Percentiles rank a stretch among this genome's conserved stretches.
These are phyloP conservation scores for Phtheirospermum japonicum DNA, from an alignment of 257 asterid genomes.

Conservation along the genomic window DNA sequence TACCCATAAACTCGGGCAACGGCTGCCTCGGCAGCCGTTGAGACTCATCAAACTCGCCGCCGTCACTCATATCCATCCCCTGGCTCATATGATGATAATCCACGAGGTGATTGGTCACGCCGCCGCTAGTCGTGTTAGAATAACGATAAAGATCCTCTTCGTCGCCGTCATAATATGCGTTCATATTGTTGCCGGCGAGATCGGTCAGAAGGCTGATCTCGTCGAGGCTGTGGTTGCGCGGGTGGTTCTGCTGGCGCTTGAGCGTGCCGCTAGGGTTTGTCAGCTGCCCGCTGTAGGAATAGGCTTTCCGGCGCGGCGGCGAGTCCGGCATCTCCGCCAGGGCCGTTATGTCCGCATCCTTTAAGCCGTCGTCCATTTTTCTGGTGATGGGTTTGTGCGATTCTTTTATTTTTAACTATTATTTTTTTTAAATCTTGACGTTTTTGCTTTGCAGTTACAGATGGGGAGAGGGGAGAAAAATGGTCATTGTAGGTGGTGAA, in stretches of 20 bases:
- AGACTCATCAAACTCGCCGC: slow-evolving; percentile 16
- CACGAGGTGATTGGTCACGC: slow-evolving; percentile 23
- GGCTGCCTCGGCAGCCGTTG: slow-evolving; percentile 26
- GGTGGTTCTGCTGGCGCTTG: slow-evolving; percentile 39
- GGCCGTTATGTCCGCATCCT: slow-evolving; percentile 32
- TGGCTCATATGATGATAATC: slow-evolving; percentile 25
- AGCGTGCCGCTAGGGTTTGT: slow-evolving; percentile 33
- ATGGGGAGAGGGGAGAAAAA: slow-evolving; percentile 13
- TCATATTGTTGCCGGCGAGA: background rate
- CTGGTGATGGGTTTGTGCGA: background rate
- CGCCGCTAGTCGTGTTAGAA: slow-evolving; percentile 30
- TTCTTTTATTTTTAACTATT: background rate
- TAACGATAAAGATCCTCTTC: slow-evolving; percentile 42
- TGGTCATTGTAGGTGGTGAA: slow-evolving; percentile 17
- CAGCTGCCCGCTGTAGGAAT: slow-evolving; percentile 58
- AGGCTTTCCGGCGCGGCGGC: slow-evolving; percentile 46
- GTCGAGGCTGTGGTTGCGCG: slow-evolving; percentile 63
- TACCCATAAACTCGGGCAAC: slow-evolving; percentile 54
- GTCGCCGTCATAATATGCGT: slow-evolving; percentile 37
- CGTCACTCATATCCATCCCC: slow-evolving; percentile 21
- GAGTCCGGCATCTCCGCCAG: slow-evolving; percentile 38
- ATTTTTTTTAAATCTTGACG: too few relatives aligned
- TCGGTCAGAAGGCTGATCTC: slow-evolving; percentile 32
- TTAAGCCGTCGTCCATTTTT: slow-evolving; percentile 35
- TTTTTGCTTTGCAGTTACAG: background rate